Percentiles rank a stretch among this genome's conserved stretches.
Evolutionary conservation across 352 stramenopile species (phyloP).

Genomic region (Pythium myriotylum): DNA sequence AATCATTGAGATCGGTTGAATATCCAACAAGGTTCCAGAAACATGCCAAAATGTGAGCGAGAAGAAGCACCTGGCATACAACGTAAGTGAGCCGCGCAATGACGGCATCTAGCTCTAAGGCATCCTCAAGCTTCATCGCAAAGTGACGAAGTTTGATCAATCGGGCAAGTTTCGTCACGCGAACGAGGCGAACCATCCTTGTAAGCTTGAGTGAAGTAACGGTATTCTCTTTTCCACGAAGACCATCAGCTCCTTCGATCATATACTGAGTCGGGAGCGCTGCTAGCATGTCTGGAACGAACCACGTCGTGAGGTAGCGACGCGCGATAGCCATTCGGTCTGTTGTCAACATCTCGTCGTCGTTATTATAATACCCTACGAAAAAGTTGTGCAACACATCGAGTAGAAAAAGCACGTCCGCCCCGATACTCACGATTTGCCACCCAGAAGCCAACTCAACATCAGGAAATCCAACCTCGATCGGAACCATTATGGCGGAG

Average conservation of each 20-base stretch:
- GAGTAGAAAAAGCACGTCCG: constrained; percentile 62
- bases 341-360: constrained; percentile 63
- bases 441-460: constrained; percentile 39
- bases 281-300: constrained; percentile 53
- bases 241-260: constrained; percentile 20
- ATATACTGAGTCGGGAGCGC: constrained; percentile 61
- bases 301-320: constrained; percentile 63
- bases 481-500: constrained; percentile 65
- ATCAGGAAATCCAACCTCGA: constrained; percentile 75
- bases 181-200: constrained; percentile 60
- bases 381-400: constrained; percentile 77
- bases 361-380: constrained; percentile 60
- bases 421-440: constrained; percentile 31
- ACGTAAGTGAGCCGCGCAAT: constrained; percentile 62
- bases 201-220: constrained; percentile 70
- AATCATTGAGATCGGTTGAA: constrained; percentile 28
- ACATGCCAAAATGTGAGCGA: constrained; percentile 75
- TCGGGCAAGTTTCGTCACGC: constrained; percentile 70
- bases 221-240: constrained; percentile 33
- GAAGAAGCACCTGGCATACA: constrained; percentile 66
- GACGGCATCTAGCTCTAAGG: constrained; percentile 64
- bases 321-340: constrained; percentile 47
- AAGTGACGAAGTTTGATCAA: constrained; percentile 75
- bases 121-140: constrained; percentile 71
- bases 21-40: constrained; percentile 80